A percentile compares a stretch with the other conserved stretches of the same genome.
phyloP scores from a whole-genome alignment of 2,329 filamentous ascomycete genomes.

The Stachybotrys chlorohalonatus region DNA sequence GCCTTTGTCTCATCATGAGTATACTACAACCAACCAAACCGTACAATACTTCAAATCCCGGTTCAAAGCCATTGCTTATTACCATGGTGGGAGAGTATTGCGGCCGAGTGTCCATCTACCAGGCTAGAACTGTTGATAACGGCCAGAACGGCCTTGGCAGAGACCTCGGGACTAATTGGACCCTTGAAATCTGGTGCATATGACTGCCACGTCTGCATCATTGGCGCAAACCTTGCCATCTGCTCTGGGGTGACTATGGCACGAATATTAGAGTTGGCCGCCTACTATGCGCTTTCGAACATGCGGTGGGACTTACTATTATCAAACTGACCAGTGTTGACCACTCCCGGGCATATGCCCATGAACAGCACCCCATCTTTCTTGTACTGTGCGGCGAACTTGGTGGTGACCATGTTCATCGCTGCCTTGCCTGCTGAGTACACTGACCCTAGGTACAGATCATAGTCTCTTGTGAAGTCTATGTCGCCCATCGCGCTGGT shows the following conservation, averaged over 20 bases:
- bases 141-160: constrained; percentile 19
- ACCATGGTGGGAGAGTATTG: constrained; percentile 41
- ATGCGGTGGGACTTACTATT: constrained; percentile 7
- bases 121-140: constrained; percentile 27
- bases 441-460: constrained; percentile 21
- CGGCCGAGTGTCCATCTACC: constrained; percentile 34
- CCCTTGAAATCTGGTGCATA: constrained; percentile 27
- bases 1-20: no score
- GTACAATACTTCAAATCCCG: no score
- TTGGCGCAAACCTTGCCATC: constrained; percentile 6
- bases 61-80: constrained; percentile 39
- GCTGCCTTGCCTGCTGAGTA: constrained; percentile 42
- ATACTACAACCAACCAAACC: no score
- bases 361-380: constrained; percentile 41
- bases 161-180: constrained; percentile 21
- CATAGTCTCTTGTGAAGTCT: constrained; percentile 25
- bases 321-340: constrained; percentile 27
- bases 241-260: constrained; percentile 12
- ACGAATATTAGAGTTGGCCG: neutral
- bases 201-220: constrained; percentile 16
- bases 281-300: neutral
- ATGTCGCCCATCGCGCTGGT: constrained; percentile 35
- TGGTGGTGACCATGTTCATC: constrained; percentile 40
- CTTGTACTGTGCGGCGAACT: constrained; percentile 38
- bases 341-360: constrained; percentile 40